These are phyloP conservation scores for Astrocystis sublimbata DNA, from an alignment of 495 filamentous ascomycete genomes.

Conservation along the genomic window DNA sequence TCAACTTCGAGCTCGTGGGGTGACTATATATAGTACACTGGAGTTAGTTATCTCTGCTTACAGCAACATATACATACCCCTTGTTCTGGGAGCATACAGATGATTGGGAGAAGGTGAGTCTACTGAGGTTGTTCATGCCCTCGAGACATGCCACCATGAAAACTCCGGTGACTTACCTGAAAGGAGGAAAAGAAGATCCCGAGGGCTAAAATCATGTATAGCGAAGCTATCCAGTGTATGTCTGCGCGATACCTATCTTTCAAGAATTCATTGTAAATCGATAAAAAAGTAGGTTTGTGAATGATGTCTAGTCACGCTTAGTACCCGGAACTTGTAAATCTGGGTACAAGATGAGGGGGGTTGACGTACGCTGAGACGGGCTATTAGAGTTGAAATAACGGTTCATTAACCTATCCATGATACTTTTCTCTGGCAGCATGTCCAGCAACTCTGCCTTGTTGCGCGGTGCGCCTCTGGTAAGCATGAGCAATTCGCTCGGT, in stretches of 20 bases:
- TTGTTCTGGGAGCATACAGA: no score
- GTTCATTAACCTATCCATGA: slow-evolving; percentile 47
- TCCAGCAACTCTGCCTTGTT: slow-evolving; percentile 42
- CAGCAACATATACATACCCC: no score
- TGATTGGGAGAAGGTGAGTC: no score
- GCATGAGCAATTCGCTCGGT: slow-evolving; percentile 35
- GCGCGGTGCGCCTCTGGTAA: slow-evolving; percentile 26
- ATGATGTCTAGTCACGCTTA: slow-evolving; percentile 38
- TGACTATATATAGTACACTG: no score
- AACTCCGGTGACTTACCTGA: no score
- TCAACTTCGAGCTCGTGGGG: slow-evolving; percentile 43
- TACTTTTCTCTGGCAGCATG: slow-evolving; percentile 38
- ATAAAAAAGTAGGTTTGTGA: slow-evolving; percentile 46
- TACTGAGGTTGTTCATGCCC: no score
- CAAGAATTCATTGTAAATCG: slow-evolving; percentile 53
- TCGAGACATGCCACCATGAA: no score
- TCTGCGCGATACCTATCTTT: slow-evolving; percentile 37
- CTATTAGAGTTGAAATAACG: slow-evolving; percentile 53
- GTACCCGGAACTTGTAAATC: background rate
- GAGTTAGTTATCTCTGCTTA: no score
- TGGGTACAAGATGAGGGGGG: background rate
- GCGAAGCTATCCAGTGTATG: slow-evolving; percentile 47
- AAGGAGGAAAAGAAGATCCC: slow-evolving; percentile 43
- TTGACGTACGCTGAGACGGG: slow-evolving; percentile 41
- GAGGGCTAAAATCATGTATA: slow-evolving; percentile 45